These are phyloP conservation scores for Camelina laxa DNA, from an alignment of 345 rosid species.

Conservation along the genomic window DNA sequence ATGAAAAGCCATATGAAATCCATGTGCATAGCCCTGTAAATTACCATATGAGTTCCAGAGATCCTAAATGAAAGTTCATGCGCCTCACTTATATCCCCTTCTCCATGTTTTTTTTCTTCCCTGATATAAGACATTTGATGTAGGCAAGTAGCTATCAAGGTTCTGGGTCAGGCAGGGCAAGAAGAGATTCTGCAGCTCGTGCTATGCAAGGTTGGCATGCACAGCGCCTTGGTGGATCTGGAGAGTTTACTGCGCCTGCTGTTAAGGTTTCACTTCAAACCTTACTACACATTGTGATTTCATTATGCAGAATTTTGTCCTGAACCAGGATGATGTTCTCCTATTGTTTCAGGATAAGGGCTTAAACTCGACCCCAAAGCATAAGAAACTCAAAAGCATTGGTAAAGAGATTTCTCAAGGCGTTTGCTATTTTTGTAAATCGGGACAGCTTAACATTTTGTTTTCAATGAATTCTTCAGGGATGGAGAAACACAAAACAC, in stretches of 20 bases:
- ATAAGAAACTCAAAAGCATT: slow-evolving; percentile 72
- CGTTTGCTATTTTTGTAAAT: slow-evolving; percentile 14
- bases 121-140: slow-evolving; percentile 27
- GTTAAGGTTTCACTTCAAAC: slow-evolving; percentile 48
- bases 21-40: background rate
- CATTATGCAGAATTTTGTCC: slow-evolving; percentile 6
- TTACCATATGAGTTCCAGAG: slow-evolving; percentile 7
- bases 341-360: slow-evolving; percentile 55
- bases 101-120: background rate
- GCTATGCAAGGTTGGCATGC: slow-evolving; percentile 95
- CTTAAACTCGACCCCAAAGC: slow-evolving; percentile 56
- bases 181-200: slow-evolving; percentile 84
- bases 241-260: slow-evolving; percentile 62
- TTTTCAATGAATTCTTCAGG: slow-evolving; percentile 53
- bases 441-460: slow-evolving; percentile 19
- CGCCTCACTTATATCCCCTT: background rate
- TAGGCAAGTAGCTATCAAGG: slow-evolving; percentile 60
- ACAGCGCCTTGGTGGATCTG: slow-evolving; percentile 70
- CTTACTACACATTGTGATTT: slow-evolving; percentile 9
- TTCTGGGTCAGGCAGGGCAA: slow-evolving; percentile 71
- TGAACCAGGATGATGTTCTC: slow-evolving; percentile 25
- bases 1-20: background rate
- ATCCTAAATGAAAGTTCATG: background rate
- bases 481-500: slow-evolving; percentile 55
- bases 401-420: slow-evolving; percentile 46